Evolutionary conservation across 2,329 filamentous ascomycete species (phyloP).

Genomic region (Apiospora marii): DNA sequence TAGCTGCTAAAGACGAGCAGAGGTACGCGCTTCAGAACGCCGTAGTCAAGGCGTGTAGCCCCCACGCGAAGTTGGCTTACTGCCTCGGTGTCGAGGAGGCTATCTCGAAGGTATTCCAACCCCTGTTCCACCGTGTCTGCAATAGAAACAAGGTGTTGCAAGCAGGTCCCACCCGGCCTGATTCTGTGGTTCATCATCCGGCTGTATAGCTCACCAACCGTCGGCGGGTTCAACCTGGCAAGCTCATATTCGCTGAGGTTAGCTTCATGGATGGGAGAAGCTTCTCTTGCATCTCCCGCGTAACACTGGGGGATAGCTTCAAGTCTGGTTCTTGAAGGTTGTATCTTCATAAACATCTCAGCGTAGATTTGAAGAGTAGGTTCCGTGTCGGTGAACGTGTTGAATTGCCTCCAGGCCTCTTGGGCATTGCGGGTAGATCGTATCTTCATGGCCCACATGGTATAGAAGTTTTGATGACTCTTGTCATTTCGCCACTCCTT

Average conservation of each 20-base stretch:
- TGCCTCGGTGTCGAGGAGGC: constrained; percentile 39
- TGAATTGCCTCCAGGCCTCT: constrained; percentile 62
- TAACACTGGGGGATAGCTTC: constrained; percentile 43
- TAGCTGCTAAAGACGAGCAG: constrained; percentile 56
- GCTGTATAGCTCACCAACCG: constrained; percentile 63
- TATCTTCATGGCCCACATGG: constrained; percentile 63
- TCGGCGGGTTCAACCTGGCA: constrained; percentile 67
- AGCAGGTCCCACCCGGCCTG: constrained; percentile 55
- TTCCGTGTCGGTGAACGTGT: constrained; percentile 29
- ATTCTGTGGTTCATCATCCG: constrained; percentile 62
- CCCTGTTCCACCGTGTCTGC: constrained; percentile 57
- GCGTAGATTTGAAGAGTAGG: constrained; percentile 61
- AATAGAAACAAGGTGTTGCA: constrained; percentile 63
- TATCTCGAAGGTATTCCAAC: constrained; percentile 58
- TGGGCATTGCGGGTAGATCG: constrained; percentile 66
- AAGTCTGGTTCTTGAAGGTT: constrained; percentile 42
- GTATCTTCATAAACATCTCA: constrained; percentile 68
- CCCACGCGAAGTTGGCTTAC: constrained; percentile 33
- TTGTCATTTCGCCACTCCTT: constrained; percentile 39
- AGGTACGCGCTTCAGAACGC: constrained; percentile 42
- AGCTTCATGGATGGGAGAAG: constrained; percentile 60
- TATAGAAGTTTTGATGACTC: constrained; percentile 45
- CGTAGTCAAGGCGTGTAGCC: constrained; percentile 30
- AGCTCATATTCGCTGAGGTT: constrained; percentile 72
- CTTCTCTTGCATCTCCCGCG: constrained; percentile 68